Base-by-base conservation (phyloP, 1,284 basidiomycete species). In the Erythrobasidium hasegawianum region DNA sequence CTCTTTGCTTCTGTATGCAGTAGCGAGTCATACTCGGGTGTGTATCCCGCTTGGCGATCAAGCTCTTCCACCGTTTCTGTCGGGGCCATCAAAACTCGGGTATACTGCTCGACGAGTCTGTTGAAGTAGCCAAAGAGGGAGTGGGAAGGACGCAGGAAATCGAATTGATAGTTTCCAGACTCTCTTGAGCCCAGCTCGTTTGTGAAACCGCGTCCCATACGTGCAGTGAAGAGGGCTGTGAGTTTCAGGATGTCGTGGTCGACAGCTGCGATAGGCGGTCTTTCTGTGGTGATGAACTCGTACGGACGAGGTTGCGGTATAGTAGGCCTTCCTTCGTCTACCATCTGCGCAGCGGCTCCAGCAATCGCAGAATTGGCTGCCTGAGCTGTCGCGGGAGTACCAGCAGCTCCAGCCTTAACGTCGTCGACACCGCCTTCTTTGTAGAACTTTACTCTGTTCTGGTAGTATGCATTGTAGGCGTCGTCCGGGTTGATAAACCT, bases 81-180 rank as follows among this genome's bases (percentile, higher is more conserved):
- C 68, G 84, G 84, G 55, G 96, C 93, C 68, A 90, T 83, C 75
- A 98, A 82, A 70, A 98, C 85, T 78, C 89, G 93, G 60, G 86
- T 86, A 79, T 98, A 98, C 77, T 96, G 93, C 75, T 97, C 93
- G 68, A 97, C 92, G 77, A 97, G 85, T 71, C 89, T 86, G 79
- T 98, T 97, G 81, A 97, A 99, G 80, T 90, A 95, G 58, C 88
- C 87, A 75, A 95, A 98, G 38, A 98, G 85, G 14, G 94, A 97
- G 77, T 97, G 95, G 0, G 86, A 90, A 2, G 95, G 96, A 52
- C 91, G 85, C 57, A 99, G 82, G 77, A 99, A 99, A 77, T 97
- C 96, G 75, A 98, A 99, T 75, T 98, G 95, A 76, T 91, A 96
- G 79, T 97, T 98, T 40, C 90, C 85, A 16, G 88, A 88, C 80